Conservation (phyloP, 805 yeast species). For the Phaffomyces opuntiae region DNA sequence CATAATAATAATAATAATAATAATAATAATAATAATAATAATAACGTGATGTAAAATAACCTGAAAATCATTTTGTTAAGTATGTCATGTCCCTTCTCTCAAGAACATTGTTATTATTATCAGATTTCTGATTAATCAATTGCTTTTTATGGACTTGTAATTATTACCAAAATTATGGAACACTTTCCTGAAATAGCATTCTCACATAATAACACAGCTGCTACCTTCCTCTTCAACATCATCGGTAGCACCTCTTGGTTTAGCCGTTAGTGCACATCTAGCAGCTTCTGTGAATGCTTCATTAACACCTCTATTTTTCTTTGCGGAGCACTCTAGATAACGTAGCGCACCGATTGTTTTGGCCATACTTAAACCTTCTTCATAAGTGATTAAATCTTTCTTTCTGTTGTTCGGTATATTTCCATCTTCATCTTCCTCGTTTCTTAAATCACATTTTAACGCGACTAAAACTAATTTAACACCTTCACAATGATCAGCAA, state of each 20-base stretch:
- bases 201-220: slow-evolving; percentile 36
- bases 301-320: slow-evolving; percentile 94
- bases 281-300: slow-evolving; percentile 99
- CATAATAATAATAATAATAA: too few relatives aligned
- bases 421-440: slow-evolving; percentile 40
- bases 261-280: slow-evolving; percentile 88
- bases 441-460: slow-evolving; percentile 86
- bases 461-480: slow-evolving; percentile 92
- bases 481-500: slow-evolving; percentile 94
- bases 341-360: slow-evolving; percentile 89
- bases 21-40: too few relatives aligned
- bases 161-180: background rate
- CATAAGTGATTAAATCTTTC: slow-evolving; percentile 64
- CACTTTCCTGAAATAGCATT: background rate
- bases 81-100: too few relatives aligned
- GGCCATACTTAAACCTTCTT: slow-evolving; percentile 91
- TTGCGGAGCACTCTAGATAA: slow-evolving; percentile 94
- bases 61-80: too few relatives aligned
- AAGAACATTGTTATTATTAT: too few relatives aligned
- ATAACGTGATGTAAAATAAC: too few relatives aligned
- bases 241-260: slow-evolving; percentile 64
- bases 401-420: slow-evolving; percentile 25
- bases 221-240: slow-evolving; percentile 29
- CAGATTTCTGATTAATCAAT: too few relatives aligned
- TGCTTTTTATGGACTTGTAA: too few relatives aligned